Base-by-base conservation (phyloP, 306 rosid genomes). In the Coriaria nepalensis region DNA sequence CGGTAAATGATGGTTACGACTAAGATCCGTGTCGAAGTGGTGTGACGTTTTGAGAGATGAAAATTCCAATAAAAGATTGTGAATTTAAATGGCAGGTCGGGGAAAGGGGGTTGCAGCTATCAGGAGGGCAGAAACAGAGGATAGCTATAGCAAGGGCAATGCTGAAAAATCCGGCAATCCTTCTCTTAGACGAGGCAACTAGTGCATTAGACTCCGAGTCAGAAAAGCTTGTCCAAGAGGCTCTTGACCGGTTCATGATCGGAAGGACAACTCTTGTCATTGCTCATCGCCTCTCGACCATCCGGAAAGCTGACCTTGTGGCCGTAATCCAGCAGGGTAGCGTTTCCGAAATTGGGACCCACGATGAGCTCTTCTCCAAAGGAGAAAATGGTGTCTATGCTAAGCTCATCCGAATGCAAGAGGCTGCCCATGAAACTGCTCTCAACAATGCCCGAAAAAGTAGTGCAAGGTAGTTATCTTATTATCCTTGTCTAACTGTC, bases 111-210 rank as follows among this genome's bases (percentile, higher is more conserved):
- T 45, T 85, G 62, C 98, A 90, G 71, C 94, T 90, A 37, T 90
- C 98, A 14, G 98, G 98, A 56, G 98, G 98, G 7, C 98, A 90
- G 72, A 90, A 90, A 59, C 98, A 90, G 72, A 77, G 98, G 70
- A 90, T 90, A 57, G 98, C 98, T 36, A 90, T 90, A 47, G 98
- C 98, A 58, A 81, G 98, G 71, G 98, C 98, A 37, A 90, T 90
- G 98, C 73, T 90, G 50, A 90, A 90, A 71, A 90, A 90, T 66
- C 98, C 98, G 40, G 98, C 98, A 29, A 90, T 90, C 62, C 73
- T 90, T 37, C 86, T 90, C 52, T 59, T 90, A 41, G 98, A 90
- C 37, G 98, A 90, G 59, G 98, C 98, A 56, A 90, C 98, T 55
- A 90, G 98, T 82, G 98, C 98, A 44, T 61, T 90, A 63, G 98